Evolutionary conservation across 2,329 filamentous ascomycete genomes (phyloP).

Genomic region (Colletotrichum sp.): DNA sequence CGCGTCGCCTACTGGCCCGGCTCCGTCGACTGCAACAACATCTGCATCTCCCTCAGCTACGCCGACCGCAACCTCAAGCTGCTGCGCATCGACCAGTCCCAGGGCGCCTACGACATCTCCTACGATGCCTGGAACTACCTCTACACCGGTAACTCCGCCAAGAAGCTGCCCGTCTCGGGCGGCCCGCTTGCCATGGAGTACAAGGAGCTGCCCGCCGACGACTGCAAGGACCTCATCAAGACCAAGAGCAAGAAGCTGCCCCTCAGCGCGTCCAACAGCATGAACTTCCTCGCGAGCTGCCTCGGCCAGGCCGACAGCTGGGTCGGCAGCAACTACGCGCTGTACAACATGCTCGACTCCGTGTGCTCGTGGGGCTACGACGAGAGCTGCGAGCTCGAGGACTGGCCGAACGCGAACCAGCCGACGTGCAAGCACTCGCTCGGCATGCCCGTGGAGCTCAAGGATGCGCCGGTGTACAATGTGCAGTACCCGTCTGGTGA

Average conservation of each 20-base stretch:
- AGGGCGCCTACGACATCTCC: conserved; percentile 52
- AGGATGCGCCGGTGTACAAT: conserved; percentile 48
- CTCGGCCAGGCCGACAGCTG: conserved; percentile 44
- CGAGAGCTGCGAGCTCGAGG: conserved; percentile 49
- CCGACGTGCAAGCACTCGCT: conserved; percentile 47
- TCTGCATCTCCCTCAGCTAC: conserved; percentile 41
- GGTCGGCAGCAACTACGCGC: conserved; percentile 52
- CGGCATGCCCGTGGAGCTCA: conserved; percentile 40
- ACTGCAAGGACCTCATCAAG: conserved; percentile 54
- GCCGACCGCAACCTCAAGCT: conserved; percentile 26
- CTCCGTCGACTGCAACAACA: conserved; percentile 48
- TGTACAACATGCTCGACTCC: conserved; percentile 58
- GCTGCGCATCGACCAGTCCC: conserved; percentile 29
- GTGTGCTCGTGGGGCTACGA: conserved; percentile 51
- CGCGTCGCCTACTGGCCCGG: conserved; percentile 58
- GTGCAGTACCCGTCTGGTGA: conserved; percentile 51
- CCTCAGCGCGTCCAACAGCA: conserved; percentile 55
- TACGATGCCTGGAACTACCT: conserved; percentile 61
- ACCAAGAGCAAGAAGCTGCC: conserved; percentile 44
- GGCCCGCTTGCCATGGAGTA: conserved; percentile 54
- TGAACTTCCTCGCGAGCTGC: conserved; percentile 57
- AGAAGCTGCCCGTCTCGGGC: conserved; percentile 48
- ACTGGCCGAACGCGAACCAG: conserved; percentile 50
- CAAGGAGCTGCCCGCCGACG: conserved; percentile 45
- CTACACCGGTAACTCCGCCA: conserved; percentile 48